phyloP scores from a whole-genome alignment of 805 yeast species.

The Jamesozyma gamospora region DNA sequence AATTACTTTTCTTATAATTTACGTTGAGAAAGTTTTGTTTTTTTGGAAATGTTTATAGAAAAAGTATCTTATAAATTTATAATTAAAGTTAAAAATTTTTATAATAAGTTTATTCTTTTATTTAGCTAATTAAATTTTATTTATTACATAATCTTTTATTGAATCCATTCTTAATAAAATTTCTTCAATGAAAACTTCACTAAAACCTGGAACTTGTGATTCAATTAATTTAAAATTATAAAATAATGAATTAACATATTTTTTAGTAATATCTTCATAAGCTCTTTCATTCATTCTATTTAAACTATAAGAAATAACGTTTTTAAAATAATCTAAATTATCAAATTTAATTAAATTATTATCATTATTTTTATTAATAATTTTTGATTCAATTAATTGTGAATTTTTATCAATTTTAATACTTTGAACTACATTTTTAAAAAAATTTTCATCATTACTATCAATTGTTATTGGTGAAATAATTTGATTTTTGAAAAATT shows the following conservation, averaged over 20 bases:
- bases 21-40: no score
- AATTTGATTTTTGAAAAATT: conserved; percentile 4
- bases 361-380: conserved; percentile 11
- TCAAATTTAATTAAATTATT: conserved; percentile 10
- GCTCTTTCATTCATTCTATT: conserved; percentile 44
- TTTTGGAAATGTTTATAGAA: no score
- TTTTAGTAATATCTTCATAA: conserved; percentile 37
- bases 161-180: conserved; percentile 33
- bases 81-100: no score
- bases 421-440: conserved; percentile 6
- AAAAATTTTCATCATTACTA: conserved; percentile 13
- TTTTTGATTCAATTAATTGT: conserved; percentile 14
- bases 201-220: conserved; percentile 47
- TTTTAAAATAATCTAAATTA: conserved; percentile 31
- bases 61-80: no score
- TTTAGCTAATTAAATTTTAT: conserved; percentile 1
- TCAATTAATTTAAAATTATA: conserved; percentile 38
- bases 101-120: no score
- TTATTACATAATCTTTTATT: conserved; percentile 15
- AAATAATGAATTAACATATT: conserved; percentile 36
- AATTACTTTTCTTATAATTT: no score
- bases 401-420: neutral
- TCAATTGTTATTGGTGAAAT: conserved; percentile 13
- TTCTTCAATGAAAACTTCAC: conserved; percentile 61
- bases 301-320: conserved; percentile 37